Evolutionary conservation across 441 rosid species (phyloP).

Genomic region (Francoa sonchifolia): DNA sequence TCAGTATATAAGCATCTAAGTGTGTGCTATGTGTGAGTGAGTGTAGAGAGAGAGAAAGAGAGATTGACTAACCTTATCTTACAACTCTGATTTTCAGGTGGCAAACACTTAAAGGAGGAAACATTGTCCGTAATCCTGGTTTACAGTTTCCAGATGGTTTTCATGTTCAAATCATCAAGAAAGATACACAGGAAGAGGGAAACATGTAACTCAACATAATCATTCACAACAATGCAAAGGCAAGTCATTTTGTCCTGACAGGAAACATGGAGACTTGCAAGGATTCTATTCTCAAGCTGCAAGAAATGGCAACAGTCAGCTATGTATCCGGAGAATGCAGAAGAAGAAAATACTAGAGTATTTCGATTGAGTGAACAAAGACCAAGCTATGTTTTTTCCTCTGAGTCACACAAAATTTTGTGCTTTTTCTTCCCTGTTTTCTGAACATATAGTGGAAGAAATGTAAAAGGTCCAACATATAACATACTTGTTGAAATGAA

Average conservation of each 20-base stretch:
- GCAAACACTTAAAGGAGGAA: conserved; percentile 61
- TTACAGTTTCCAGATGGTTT: conserved; percentile 85
- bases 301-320: conserved; percentile 7
- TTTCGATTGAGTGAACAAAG: no score
- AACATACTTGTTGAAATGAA: not conserved
- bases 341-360: conserved; percentile 3
- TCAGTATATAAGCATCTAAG: not conserved
- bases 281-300: conserved; percentile 14
- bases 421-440: conserved; percentile 11
- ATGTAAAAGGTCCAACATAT: conserved; percentile 7
- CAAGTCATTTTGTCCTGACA: conserved; percentile 6
- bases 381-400: conserved; percentile 8
- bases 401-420: conserved; percentile 13
- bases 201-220: conserved; percentile 7
- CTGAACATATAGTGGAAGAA: conserved; percentile 9
- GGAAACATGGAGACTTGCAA: conserved; percentile 8
- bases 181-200: conserved; percentile 8
- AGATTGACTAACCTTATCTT: conserved; percentile 14
- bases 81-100: conserved; percentile 38
- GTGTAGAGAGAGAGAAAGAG: not conserved
- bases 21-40: not conserved
- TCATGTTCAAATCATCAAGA: conserved; percentile 40
- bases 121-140: conserved; percentile 72
- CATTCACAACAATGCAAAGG: conserved; percentile 5
- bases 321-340: conserved; percentile 5